These are phyloP conservation scores for Centrapalus pauciflorus DNA, from an alignment of 129 eudicot genomes.

Conservation along the genomic window DNA sequence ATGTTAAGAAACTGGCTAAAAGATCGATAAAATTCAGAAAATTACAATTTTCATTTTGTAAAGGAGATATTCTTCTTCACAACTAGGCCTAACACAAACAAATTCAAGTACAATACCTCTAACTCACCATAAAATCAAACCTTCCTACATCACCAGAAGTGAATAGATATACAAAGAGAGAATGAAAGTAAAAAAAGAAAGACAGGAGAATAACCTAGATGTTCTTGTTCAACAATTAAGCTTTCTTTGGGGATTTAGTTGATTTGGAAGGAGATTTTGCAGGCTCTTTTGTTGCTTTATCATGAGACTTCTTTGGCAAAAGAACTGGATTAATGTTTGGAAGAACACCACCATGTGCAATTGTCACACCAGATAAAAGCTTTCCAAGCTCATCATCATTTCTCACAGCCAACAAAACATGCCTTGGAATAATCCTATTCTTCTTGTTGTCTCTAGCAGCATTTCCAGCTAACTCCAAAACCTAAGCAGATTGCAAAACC, in stretches of 20 bases:
- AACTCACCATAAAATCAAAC: neutral
- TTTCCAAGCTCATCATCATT: slow-evolving; percentile 54
- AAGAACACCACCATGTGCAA: slow-evolving; percentile 53
- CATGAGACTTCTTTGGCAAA: slow-evolving; percentile 44
- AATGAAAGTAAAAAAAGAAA: no score
- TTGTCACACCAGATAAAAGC: slow-evolving; percentile 43
- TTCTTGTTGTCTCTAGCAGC: slow-evolving; percentile 62
- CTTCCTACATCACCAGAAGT: slow-evolving; percentile 9
- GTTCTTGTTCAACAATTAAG: slow-evolving; percentile 8
- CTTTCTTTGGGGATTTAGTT: slow-evolving; percentile 39
- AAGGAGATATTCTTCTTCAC: slow-evolving; percentile 24
- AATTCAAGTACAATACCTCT: neutral
- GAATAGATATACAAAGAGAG: neutral
- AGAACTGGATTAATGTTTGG: slow-evolving; percentile 60
- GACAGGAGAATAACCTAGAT: no score
- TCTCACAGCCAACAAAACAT: slow-evolving; percentile 47
- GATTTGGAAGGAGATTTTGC: slow-evolving; percentile 36
- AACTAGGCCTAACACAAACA: slow-evolving; percentile 9
- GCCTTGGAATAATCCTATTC: slow-evolving; percentile 45
- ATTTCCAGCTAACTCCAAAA: slow-evolving; percentile 60
- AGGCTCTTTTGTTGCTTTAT: slow-evolving; percentile 36
- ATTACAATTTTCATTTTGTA: slow-evolving; percentile 8
- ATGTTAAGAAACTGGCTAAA: neutral
- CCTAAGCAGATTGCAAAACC: slow-evolving; percentile 22
- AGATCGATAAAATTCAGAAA: neutral